These are phyloP conservation scores for Sutorius australiensis DNA, from an alignment of 768 basidiomycete species.

Conservation along the genomic window DNA sequence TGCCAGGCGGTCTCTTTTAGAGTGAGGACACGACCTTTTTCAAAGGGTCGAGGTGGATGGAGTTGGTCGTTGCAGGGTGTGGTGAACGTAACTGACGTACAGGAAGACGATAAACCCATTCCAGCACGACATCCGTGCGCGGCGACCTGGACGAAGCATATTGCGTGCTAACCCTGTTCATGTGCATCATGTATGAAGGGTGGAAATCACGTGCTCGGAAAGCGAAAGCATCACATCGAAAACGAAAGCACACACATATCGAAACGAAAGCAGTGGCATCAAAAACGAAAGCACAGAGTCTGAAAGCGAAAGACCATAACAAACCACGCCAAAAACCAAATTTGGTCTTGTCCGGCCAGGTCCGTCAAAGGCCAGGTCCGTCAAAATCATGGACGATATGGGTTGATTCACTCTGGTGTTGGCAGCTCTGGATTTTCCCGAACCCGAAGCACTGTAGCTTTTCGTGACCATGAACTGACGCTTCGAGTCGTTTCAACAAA, in stretches of 20 bases:
- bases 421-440: not conserved
- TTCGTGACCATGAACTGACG: not conserved
- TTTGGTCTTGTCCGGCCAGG: no score
- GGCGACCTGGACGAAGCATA: no score
- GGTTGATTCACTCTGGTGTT: not conserved
- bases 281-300: no score
- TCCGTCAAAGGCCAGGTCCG: no score
- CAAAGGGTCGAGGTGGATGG: not conserved
- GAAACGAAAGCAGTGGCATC: no score
- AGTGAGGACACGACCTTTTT: not conserved
- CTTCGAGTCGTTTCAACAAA: not conserved
- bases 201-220: no score
- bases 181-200: no score
- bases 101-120: not conserved
- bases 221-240: no score
- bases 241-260: no score
- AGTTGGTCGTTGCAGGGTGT: not conserved
- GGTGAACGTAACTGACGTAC: not conserved
- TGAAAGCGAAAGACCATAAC: no score
- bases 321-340: no score
- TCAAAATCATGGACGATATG: not conserved
- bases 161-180: not conserved
- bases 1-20: not conserved
- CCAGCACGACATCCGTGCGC: not conserved
- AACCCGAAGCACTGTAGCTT: not conserved